Base-by-base conservation (phyloP, 1,139 yeast species). In the Saccharomyces pastorianus region DNA sequence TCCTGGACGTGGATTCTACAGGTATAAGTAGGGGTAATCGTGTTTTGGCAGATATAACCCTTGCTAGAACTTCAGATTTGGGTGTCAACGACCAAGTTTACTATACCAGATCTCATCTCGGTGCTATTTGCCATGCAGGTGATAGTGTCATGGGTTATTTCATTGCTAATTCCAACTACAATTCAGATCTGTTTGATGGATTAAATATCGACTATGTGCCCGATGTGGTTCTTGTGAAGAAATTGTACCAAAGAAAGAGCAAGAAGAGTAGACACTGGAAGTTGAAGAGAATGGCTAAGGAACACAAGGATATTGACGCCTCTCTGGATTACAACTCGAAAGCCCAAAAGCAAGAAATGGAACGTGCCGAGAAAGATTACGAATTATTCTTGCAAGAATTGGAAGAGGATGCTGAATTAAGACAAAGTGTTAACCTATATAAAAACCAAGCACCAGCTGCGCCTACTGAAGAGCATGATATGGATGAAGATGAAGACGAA, bases 281-380 rank as follows among this genome's bases (percentile, higher is more conserved):
- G 76, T 83, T 93, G 75, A 89, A 88, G 85, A 87, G 98, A 79
- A 90, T 93, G 97, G 98, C 98, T 49, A 86, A 79, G 70, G 98
- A 93, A 74, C 96, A 91, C 72, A 82, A 82, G 64, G 96, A 88
- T 64, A 83, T 87, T 60, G 90, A 85, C 54, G 96, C 95, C 54
- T 77, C 81, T 61, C 84, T 81, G 60, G 89, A 84, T 64, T 70
- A 68, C 59, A 72, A 71, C 56, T 80, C 88, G 4, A 83, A 89
- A 76, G 85, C 82, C 65, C 91, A 91, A 57, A 85, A 82, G 74
- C 93, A 86, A 72, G 97, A 90, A 60, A 85, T 83, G 67, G 98
- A 89, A 70, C 81, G 88, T 66, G 96, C 95, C 3, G 98, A 93
- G 73, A 85, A 83, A 72, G 99, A 93, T 73, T 93, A 91, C 74